A percentile compares a stretch with the other conserved stretches of the same genome.
Conservation (phyloP, 2,329 filamentous ascomycete genomes). For the Fusarium guadeloupense region DNA sequence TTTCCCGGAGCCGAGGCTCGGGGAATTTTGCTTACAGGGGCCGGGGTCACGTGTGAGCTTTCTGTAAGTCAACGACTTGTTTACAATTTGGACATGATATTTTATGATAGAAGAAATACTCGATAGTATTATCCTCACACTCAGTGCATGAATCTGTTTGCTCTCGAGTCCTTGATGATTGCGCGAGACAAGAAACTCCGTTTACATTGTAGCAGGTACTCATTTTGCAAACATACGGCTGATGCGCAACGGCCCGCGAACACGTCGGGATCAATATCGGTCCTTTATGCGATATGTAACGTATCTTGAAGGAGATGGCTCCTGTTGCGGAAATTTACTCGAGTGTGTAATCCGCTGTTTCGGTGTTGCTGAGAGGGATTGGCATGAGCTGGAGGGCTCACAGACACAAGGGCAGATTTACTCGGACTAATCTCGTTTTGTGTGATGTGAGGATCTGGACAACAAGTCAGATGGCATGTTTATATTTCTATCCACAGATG, state of each 20-base stretch:
- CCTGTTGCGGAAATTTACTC: conserved; percentile 28
- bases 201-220: neutral
- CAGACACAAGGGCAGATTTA: neutral
- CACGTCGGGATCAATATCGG: conserved; percentile 21
- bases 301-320: conserved; percentile 26
- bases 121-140: too few relatives aligned
- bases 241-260: conserved; percentile 6
- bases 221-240: neutral
- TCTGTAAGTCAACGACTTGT: too few relatives aligned
- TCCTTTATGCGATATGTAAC: conserved; percentile 27
- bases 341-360: conserved; percentile 24
- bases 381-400: neutral
- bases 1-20: conserved; percentile 34
- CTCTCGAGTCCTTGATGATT: conserved; percentile 8
- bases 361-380: conserved; percentile 4
- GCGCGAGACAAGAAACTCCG: neutral
- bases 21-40: neutral
- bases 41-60: too few relatives aligned
- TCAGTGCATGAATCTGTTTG: conserved; percentile 3
- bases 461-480: neutral
- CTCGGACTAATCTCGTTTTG: conserved; percentile 26
- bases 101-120: too few relatives aligned
- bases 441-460: conserved; percentile 13
- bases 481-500: neutral
- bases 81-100: too few relatives aligned